A percentile compares a stretch with the other conserved stretches of the same genome.
Evolutionary conservation across 2,329 filamentous ascomycete genomes (phyloP).

Genomic region (Knoxdaviesia proteae): DNA sequence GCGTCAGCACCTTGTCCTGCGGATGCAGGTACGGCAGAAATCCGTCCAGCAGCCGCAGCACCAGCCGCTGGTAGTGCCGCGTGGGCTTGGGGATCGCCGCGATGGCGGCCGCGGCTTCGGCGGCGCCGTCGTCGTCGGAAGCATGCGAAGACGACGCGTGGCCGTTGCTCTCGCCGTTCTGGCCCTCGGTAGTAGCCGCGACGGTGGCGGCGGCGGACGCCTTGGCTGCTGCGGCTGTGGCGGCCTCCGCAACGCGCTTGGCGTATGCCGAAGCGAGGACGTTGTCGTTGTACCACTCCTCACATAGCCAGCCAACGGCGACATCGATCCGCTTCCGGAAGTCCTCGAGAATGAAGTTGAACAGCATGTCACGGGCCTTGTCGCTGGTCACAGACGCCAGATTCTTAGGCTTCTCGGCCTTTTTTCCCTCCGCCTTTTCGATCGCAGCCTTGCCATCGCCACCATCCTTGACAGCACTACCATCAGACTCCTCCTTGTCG

Average conservation of each 20-base stretch:
- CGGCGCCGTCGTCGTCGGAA: too few species aligned
- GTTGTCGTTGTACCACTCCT: constrained; percentile 93
- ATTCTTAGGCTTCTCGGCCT: too few species aligned
- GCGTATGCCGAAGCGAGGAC: constrained; percentile 12
- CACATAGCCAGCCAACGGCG: constrained; percentile 82
- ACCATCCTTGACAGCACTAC: constrained; percentile 14
- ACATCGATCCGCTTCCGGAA: constrained; percentile 78
- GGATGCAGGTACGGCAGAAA: constrained; percentile 82
- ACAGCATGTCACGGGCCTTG: constrained; percentile 45
- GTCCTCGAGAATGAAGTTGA: constrained; percentile 74
- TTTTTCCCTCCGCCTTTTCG: too few species aligned
- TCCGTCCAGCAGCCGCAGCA: constrained; percentile 63
- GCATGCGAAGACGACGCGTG: too few species aligned
- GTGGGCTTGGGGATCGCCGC: too few species aligned
- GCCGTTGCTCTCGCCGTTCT: too few species aligned
- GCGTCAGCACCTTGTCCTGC: constrained; percentile 72
- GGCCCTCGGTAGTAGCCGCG: too few species aligned
- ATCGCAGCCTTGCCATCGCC: constrained; percentile 5
- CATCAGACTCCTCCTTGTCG: not conserved
- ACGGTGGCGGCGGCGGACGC: too few species aligned
- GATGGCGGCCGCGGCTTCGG: too few species aligned
- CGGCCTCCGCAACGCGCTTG: too few species aligned
- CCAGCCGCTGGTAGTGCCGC: constrained; percentile 57
- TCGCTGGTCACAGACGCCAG: constrained; percentile 1
- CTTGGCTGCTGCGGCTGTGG: too few species aligned